phyloP scores from a whole-genome alignment of 371 early-diverging fungal species.

The Apophysomyces variabilis region DNA sequence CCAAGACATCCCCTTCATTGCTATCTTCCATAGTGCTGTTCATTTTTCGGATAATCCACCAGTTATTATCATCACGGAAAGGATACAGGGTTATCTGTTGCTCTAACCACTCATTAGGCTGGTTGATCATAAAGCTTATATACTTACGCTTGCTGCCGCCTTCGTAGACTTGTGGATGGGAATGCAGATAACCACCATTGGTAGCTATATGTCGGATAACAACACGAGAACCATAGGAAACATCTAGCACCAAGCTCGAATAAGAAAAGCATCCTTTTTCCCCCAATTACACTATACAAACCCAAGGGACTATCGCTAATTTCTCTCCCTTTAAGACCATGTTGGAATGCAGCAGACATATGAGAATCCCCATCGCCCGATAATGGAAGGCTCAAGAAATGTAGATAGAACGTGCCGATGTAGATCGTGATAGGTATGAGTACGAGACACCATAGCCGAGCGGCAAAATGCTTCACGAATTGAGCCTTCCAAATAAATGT shows the following conservation, averaged over 20 bases:
- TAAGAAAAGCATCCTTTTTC: neutral
- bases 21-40: constrained; percentile 42
- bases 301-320: constrained; percentile 54
- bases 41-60: constrained; percentile 78
- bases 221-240: constrained; percentile 81
- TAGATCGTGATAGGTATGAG: constrained; percentile 85
- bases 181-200: constrained; percentile 85
- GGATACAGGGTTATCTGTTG: constrained; percentile 97
- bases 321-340: constrained; percentile 76
- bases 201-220: constrained; percentile 79
- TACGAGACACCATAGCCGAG: constrained; percentile 79
- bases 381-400: constrained; percentile 75
- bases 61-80: constrained; percentile 88
- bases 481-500: constrained; percentile 44
- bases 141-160: constrained; percentile 76
- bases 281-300: constrained; percentile 9
- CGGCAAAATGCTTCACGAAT: constrained; percentile 64
- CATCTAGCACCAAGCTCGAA: constrained; percentile 42
- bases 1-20: constrained; percentile 45
- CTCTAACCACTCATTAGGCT: constrained; percentile 43
- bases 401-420: constrained; percentile 81
- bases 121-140: constrained; percentile 5
- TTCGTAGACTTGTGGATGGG: constrained; percentile 84
- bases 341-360: constrained; percentile 90
- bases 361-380: constrained; percentile 93